Base-by-base conservation (phyloP, 2,329 filamentous ascomycete species). In the Fusarium torulosum region DNA sequence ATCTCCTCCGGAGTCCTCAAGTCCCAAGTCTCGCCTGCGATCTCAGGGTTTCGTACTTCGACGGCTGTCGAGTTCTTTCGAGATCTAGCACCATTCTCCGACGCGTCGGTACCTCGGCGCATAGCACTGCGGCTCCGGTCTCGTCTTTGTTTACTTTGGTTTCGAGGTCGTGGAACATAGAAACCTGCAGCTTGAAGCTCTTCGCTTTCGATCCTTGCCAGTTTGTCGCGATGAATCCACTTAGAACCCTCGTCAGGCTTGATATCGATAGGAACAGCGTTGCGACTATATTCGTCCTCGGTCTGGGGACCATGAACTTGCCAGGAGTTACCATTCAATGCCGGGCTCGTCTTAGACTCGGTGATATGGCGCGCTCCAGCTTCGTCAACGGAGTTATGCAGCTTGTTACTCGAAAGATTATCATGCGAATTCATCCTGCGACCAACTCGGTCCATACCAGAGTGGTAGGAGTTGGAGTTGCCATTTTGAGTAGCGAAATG, bases 171-270 rank as follows among this genome's bases (percentile, higher is more conserved):
- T 66, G 88, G 83, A 62, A 90, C 75, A 50, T 86, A 82, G 71
- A 94, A 89, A 29, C 92, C 92, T 8, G 91, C 91, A 60, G 91
- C 91, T 76, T 93, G 90, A 65, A 96, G 84, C 79, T 96, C 92
- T 74, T 90, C 86, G 70, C 83, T 95, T 79, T 96, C 92, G 70
- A 95, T 96, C 75, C 87, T 88, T 54, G 91, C 92, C 63, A 96
- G 80, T 79, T 95, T 95, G 79, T 96, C 92, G 57, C 92, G 84
- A 75, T 96, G 92, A 72, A 96, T 95, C 92, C 92, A 96, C 77
- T 92, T 90, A 31, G 89, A 91, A 63, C 88, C 84, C 63, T 91
- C 89, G 33, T 83, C 79, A 10, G 69, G 69, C 13, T 74, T 72
- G 54, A 75, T 51, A 33, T 76, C 74, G 10, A 72, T 59, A 25